Evolutionary conservation across 2,329 filamentous ascomycete genomes (phyloP).

Genomic region (Pyrenochaeta sp.): DNA sequence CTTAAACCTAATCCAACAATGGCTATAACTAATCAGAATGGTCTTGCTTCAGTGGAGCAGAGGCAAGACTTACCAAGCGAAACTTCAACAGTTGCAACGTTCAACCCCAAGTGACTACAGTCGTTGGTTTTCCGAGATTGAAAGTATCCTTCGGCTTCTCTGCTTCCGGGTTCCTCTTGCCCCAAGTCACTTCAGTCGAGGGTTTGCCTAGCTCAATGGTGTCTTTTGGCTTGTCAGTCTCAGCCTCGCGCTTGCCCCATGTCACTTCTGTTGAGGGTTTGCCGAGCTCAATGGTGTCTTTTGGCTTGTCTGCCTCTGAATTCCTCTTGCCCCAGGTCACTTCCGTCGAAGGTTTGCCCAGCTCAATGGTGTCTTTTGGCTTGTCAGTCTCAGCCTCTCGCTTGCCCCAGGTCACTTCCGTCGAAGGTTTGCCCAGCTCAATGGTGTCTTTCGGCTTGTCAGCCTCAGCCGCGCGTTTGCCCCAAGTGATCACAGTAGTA

Average conservation of each 20-base stretch:
- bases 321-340: conserved; percentile 17
- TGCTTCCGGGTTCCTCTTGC: conserved; percentile 4
- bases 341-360: conserved; percentile 16
- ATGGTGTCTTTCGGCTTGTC: conserved; percentile 10
- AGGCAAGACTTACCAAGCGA: neutral
- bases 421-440: conserved; percentile 13
- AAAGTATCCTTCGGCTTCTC: conserved; percentile 9
- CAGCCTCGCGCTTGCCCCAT: conserved; percentile 25
- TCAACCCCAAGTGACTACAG: conserved; percentile 28
- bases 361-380: conserved; percentile 15
- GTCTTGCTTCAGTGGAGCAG: neutral
- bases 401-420: conserved; percentile 26
- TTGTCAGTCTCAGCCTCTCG: conserved; percentile 2
- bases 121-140: conserved; percentile 22
- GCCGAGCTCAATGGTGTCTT: conserved; percentile 21
- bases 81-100: neutral
- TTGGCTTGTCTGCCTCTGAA: conserved; percentile 1
- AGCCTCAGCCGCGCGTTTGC: conserved; percentile 17
- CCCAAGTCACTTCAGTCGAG: conserved; percentile 27
- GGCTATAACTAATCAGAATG: neutral
- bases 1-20: neutral
- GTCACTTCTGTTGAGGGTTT: conserved; percentile 21
- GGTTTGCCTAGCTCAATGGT: conserved; percentile 21
- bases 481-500: conserved; percentile 26
- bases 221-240: conserved; percentile 14